Evolutionary conservation across 768 basidiomycete genomes (phyloP).

Genomic region (Lyophyllum semitale): DNA sequence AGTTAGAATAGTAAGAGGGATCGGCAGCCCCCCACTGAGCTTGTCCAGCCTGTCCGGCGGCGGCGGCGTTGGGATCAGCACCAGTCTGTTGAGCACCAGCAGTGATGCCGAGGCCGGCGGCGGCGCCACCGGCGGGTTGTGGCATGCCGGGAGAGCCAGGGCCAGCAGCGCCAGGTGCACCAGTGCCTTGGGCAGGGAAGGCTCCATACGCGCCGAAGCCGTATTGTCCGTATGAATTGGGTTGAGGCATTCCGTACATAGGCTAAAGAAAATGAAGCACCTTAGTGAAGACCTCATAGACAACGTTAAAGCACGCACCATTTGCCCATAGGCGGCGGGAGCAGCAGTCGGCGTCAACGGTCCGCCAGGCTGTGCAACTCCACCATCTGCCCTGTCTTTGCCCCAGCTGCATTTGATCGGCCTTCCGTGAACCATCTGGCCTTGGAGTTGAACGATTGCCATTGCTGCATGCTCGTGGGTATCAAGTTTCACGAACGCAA

Average conservation of each 20-base stretch:
- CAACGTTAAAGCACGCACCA: conserved; percentile 51
- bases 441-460: conserved; percentile 96
- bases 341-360: conserved; percentile 61
- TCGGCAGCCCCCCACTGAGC: conserved; percentile 79
- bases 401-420: conserved; percentile 99
- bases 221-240: conserved; percentile 77
- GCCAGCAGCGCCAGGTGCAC: conserved; percentile 46
- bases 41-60: conserved; percentile 61
- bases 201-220: conserved; percentile 75
- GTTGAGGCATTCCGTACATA: conserved; percentile 90
- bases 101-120: conserved; percentile 54
- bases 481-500: conserved; percentile 98
- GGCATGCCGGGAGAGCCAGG: conserved; percentile 63
- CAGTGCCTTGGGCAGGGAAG: conserved; percentile 61
- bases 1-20: conserved; percentile 78
- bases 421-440: conserved; percentile 94
- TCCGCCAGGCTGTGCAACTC: conserved; percentile 48
- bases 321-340: conserved; percentile 73
- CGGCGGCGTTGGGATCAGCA: conserved; percentile 52
- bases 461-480: conserved; percentile 98
- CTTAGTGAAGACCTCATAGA: conserved; percentile 2
- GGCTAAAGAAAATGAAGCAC: conserved; percentile 46
- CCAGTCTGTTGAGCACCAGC: conserved; percentile 59
- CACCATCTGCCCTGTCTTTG: conserved; percentile 86
- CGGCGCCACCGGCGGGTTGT: conserved; percentile 54